Evolutionary conservation across 176 grass and related monocot species (phyloP).

Genomic region (Aegilops tauschii): DNA sequence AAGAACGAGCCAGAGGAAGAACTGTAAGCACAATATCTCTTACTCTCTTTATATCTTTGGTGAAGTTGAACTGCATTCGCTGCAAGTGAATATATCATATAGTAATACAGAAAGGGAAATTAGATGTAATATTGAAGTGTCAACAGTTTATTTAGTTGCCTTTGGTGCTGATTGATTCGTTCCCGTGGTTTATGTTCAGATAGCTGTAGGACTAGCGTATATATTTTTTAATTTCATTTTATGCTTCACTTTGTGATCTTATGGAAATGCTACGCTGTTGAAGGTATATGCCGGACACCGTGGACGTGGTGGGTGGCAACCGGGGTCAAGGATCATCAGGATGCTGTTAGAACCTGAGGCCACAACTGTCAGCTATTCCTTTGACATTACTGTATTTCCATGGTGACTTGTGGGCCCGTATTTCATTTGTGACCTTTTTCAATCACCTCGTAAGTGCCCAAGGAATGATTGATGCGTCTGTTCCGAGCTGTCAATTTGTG

Average conservation of each 20-base stretch:
- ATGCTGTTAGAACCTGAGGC: conserved; percentile 56
- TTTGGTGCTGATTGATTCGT: not conserved
- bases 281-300: conserved; percentile 83
- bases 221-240: no score
- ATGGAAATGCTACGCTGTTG: not conserved
- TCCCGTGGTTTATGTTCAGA: no score
- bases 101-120: not conserved
- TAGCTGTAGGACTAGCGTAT: no score
- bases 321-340: conserved; percentile 60
- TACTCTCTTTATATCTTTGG: not conserved
- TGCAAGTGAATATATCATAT: not conserved
- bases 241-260: no score
- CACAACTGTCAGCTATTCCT: not conserved
- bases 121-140: not conserved
- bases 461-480: conserved; percentile 25
- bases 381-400: not conserved
- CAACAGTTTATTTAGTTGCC: not conserved
- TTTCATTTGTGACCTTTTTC: conserved; percentile 50
- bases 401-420: conserved; percentile 10
- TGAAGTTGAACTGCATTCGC: not conserved
- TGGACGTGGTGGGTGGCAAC: conserved; percentile 67
- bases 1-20: conserved; percentile 99
- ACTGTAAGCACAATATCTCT: conserved; percentile 54
- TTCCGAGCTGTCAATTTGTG: conserved; percentile 31
- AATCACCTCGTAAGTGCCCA: conserved; percentile 31